Evolutionary conservation across 2,329 filamentous ascomycete genomes (phyloP).

Genomic region (Meredithiella fracta): DNA sequence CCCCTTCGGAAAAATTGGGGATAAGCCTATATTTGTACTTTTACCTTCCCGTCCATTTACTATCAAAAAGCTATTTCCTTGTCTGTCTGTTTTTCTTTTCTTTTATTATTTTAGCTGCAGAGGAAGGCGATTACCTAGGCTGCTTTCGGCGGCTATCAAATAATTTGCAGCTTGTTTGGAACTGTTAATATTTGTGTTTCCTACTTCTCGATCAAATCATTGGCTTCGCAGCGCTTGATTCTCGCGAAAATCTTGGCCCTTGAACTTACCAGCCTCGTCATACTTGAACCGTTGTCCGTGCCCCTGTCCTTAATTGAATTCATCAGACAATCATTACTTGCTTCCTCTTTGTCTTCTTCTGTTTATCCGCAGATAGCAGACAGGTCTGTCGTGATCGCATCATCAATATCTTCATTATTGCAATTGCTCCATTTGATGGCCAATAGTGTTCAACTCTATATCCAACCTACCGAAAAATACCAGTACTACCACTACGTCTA

Average conservation of each 20-base stretch:
- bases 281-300: conserved; percentile 3
- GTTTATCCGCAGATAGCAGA: neutral
- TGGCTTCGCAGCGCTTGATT: neutral
- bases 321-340: neutral
- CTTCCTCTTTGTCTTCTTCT: neutral
- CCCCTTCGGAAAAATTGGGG: neutral
- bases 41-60: neutral
- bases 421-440: neutral
- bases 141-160: neutral
- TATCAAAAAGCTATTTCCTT: neutral
- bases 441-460: neutral
- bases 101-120: neutral
- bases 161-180: neutral
- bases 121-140: neutral
- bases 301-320: neutral
- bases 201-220: neutral
- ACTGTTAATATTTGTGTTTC: neutral
- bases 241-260: neutral
- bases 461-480: neutral
- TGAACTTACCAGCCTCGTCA: conserved; percentile 3
- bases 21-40: neutral
- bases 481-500: too few species aligned
- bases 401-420: neutral
- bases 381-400: neutral
- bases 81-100: neutral